A percentile compares a stretch with the other conserved stretches of the same genome.
phyloP scores from a whole-genome alignment of 169 alveolate genomes.

The Condylostoma magnum region DNA sequence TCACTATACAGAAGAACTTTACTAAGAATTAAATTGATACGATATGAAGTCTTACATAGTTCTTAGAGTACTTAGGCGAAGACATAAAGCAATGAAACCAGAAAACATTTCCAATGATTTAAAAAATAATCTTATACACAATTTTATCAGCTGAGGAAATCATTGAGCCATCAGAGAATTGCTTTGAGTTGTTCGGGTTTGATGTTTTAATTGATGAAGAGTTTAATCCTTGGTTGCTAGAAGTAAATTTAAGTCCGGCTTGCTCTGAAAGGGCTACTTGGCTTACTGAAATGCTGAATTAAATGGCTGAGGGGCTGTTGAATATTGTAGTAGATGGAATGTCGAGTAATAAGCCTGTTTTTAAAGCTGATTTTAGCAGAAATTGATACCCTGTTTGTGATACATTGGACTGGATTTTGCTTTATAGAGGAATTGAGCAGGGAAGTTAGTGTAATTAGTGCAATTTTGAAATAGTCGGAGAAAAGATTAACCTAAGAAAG shows the following conservation, averaged over 20 bases:
- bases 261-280: constrained; percentile 72
- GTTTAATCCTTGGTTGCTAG: constrained; percentile 70
- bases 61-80: constrained; percentile 16
- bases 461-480: constrained; percentile 27
- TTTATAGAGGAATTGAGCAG: constrained; percentile 2
- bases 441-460: background rate
- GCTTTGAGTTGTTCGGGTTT: constrained; percentile 77
- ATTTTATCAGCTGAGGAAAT: constrained; percentile 43
- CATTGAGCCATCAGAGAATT: constrained; percentile 43
- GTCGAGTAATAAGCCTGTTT: background rate
- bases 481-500: constrained; percentile 20
- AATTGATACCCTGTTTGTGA: background rate
- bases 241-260: constrained; percentile 77
- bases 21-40: constrained; percentile 45
- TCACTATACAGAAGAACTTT: constrained; percentile 48
- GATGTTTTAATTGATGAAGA: constrained; percentile 67
- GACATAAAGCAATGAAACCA: constrained; percentile 34
- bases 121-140: constrained; percentile 41
- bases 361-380: background rate
- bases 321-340: constrained; percentile 35
- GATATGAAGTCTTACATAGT: constrained; percentile 32
- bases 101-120: constrained; percentile 39
- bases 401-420: constrained; percentile 10
- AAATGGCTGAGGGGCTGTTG: constrained; percentile 67
- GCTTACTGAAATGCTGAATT: constrained; percentile 66